Evolutionary conservation across 768 basidiomycete genomes (phyloP).

Genomic region (Termitomyces sp.): DNA sequence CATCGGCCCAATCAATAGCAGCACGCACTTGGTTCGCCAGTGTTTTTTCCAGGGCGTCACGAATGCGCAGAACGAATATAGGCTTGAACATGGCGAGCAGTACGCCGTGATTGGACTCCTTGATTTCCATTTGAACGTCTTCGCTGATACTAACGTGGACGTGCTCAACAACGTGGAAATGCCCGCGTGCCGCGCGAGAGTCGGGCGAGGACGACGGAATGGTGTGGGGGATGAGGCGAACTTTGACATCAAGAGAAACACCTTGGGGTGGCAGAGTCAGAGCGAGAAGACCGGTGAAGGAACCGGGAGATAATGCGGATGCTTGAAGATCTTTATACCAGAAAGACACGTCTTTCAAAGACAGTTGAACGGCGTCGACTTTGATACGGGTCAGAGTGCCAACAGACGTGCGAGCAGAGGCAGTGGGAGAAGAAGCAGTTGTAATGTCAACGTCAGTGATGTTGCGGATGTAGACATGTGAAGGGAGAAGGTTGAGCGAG

Average conservation of each 20-base stretch:
- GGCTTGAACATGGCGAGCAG: conserved; percentile 60
- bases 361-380: conserved; percentile 58
- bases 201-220: conserved; percentile 24
- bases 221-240: conserved; percentile 55
- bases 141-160: conserved; percentile 51
- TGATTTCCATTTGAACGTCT: conserved; percentile 47
- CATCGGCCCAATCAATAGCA: conserved; percentile 47
- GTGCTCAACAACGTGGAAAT: conserved; percentile 56
- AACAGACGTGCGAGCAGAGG: conserved; percentile 38
- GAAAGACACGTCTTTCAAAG: conserved; percentile 64
- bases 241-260: conserved; percentile 60
- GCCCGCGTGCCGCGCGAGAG: conserved; percentile 34
- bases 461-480: conserved; percentile 66
- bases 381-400: conserved; percentile 64
- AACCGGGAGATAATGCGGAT: conserved; percentile 41
- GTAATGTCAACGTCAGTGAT: conserved; percentile 53
- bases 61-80: conserved; percentile 48
- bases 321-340: conserved; percentile 63
- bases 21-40: conserved; percentile 50
- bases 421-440: conserved; percentile 29
- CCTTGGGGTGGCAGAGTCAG: conserved; percentile 62
- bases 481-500: conserved; percentile 59
- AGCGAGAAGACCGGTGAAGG: conserved; percentile 57
- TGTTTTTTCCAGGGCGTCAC: conserved; percentile 54
- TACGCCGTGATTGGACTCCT: conserved; percentile 59